Conservation (phyloP, 441 rosid genomes). For the Populus trichocarpa region DNA sequence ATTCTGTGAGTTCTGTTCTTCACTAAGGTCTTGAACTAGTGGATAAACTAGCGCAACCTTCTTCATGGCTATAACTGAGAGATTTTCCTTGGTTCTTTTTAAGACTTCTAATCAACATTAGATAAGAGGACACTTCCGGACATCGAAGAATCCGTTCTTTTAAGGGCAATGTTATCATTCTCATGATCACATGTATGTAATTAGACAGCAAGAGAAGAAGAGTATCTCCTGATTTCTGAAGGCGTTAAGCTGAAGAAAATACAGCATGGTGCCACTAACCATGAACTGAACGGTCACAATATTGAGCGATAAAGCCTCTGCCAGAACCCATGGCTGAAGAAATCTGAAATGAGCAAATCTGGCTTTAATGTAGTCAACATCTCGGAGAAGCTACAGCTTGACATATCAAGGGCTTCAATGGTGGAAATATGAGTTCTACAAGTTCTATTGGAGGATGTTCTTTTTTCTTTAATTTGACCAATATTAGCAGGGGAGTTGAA, state of each 20-base stretch:
- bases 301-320: conserved; percentile 15
- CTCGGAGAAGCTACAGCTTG: conserved; percentile 17
- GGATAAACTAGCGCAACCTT: conserved; percentile 32
- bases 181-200: too few relatives aligned
- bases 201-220: too few relatives aligned
- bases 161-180: not conserved
- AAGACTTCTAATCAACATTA: conserved; percentile 26
- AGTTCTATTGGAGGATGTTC: conserved; percentile 14
- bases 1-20: conserved; percentile 4
- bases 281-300: conserved; percentile 30
- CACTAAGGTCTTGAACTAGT: conserved; percentile 21
- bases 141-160: conserved; percentile 5
- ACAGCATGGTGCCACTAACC: not conserved
- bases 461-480: conserved; percentile 6
- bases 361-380: conserved; percentile 23
- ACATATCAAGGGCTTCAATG: conserved; percentile 24
- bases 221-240: not conserved
- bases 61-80: conserved; percentile 16
- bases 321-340: conserved; percentile 39
- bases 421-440: conserved; percentile 32
- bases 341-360: conserved; percentile 32
- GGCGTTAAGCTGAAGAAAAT: not conserved
- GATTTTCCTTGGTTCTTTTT: conserved; percentile 29
- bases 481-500: conserved; percentile 32
- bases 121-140: conserved; percentile 13